phyloP scores from a whole-genome alignment of 2,329 filamentous ascomycete genomes.

The Monosporascus sp. region DNA sequence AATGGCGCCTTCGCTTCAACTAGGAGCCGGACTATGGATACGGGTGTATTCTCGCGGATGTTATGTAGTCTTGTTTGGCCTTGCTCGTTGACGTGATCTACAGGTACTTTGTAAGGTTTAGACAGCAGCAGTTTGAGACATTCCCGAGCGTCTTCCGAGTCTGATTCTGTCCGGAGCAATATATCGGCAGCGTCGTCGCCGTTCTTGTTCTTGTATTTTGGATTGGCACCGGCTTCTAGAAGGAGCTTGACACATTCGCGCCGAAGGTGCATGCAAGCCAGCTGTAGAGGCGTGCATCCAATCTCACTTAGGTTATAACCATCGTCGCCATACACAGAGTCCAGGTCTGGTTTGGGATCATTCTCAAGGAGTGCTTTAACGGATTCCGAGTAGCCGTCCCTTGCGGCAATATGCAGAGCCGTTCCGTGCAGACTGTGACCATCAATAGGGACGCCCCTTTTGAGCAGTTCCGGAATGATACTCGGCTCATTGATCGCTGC shows the following conservation, averaged over 20 bases:
- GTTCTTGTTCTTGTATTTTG: not conserved
- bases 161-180: not conserved
- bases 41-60: not conserved
- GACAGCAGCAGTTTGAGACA: not conserved
- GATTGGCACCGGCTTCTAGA: slow-evolving; percentile 1
- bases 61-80: not conserved
- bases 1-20: not conserved
- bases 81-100: not conserved
- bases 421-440: not conserved
- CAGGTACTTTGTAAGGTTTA: not conserved
- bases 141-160: not conserved
- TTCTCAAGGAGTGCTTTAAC: not conserved
- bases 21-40: not conserved
- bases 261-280: slow-evolving; percentile 1
- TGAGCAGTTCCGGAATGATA: not conserved
- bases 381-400: not conserved
- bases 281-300: slow-evolving; percentile 3
- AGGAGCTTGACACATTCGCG: slow-evolving; percentile 1
- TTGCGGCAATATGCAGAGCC: slow-evolving; percentile 4
- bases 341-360: not conserved
- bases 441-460: not conserved
- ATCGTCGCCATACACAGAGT: not conserved
- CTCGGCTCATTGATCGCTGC: not conserved
- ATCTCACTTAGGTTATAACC: slow-evolving; percentile 2
- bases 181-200: slow-evolving; percentile 1